Evolutionary conservation across 495 filamentous ascomycete genomes (phyloP).

Genomic region (Evernia prunastri): DNA sequence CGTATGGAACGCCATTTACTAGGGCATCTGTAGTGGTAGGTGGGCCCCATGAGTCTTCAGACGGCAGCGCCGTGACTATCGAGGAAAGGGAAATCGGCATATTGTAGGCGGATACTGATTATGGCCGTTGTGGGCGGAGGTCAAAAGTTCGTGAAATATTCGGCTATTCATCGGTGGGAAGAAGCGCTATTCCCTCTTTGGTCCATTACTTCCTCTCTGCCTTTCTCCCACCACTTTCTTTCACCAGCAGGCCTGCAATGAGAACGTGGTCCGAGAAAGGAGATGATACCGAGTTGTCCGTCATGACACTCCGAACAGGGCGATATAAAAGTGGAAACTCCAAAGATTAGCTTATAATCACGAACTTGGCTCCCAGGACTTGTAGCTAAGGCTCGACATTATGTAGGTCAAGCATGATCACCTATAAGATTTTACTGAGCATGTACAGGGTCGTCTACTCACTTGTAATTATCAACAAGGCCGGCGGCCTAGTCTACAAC

Average conservation of each 20-base stretch:
- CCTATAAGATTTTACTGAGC: slow-evolving; percentile 4
- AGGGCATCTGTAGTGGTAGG: slow-evolving; percentile 72
- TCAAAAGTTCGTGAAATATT: slow-evolving; percentile 3
- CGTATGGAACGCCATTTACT: slow-evolving; percentile 89
- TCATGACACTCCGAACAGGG: background rate
- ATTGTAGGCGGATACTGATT: background rate
- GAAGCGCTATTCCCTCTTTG: background rate
- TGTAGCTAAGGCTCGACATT: background rate
- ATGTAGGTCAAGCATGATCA: background rate
- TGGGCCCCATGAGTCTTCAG: slow-evolving; percentile 79
- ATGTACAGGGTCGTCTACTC: slow-evolving; percentile 78
- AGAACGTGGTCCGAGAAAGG: background rate
- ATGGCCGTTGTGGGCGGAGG: background rate
- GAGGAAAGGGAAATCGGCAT: slow-evolving; percentile 47
- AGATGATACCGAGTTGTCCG: background rate
- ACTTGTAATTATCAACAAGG: slow-evolving; percentile 96
- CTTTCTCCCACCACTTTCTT: background rate
- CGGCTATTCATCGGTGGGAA: background rate
- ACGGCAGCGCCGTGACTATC: slow-evolving; percentile 53
- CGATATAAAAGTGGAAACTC: background rate
- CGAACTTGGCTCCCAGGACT: background rate
- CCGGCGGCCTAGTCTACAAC: slow-evolving; percentile 92
- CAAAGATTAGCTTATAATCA: background rate
- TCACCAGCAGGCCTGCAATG: background rate
- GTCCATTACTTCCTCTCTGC: too few relatives aligned